phyloP scores from a whole-genome alignment of 108 stramenopile genomes.

The Pelagomonas calceolata region DNA sequence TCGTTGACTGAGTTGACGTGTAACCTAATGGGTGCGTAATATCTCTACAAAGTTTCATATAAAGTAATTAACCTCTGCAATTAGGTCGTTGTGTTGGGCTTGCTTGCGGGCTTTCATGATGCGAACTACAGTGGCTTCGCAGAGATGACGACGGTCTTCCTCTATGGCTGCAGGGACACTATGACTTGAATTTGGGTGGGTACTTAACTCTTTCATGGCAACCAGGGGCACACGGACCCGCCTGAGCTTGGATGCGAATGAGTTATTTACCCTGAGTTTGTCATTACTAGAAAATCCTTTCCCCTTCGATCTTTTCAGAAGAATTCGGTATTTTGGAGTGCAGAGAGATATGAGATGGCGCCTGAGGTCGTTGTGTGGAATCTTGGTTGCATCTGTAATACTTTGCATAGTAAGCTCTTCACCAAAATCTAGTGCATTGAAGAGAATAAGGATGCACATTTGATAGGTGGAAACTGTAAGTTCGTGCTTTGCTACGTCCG shows the following conservation, averaged over 20 bases:
- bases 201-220: conserved; percentile 61
- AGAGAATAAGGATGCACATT: conserved; percentile 93
- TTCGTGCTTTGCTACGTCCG: conserved; percentile 51
- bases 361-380: conserved; percentile 75
- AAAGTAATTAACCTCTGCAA: conserved; percentile 57
- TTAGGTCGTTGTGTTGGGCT: conserved; percentile 81
- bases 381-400: conserved; percentile 65
- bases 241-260: conserved; percentile 73
- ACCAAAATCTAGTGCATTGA: conserved; percentile 60
- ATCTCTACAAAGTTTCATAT: too few species aligned
- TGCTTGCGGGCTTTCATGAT: conserved; percentile 93
- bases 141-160: conserved; percentile 18
- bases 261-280: conserved; percentile 75
- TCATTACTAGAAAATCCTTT: conserved; percentile 67
- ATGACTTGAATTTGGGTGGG: conserved; percentile 21
- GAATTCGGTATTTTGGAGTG: conserved; percentile 82
- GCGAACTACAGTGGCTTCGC: conserved; percentile 76
- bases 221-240: conserved; percentile 80
- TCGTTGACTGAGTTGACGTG: conserved; percentile 58
- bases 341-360: conserved; percentile 89
- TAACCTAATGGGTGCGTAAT: conserved; percentile 7
- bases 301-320: conserved; percentile 80
- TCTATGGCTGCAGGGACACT: conserved; percentile 16
- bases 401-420: conserved; percentile 53
- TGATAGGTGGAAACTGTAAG: conserved; percentile 88